Evolutionary conservation across 345 rosid species (phyloP).

Genomic region (Orychophragmus violaceus): DNA sequence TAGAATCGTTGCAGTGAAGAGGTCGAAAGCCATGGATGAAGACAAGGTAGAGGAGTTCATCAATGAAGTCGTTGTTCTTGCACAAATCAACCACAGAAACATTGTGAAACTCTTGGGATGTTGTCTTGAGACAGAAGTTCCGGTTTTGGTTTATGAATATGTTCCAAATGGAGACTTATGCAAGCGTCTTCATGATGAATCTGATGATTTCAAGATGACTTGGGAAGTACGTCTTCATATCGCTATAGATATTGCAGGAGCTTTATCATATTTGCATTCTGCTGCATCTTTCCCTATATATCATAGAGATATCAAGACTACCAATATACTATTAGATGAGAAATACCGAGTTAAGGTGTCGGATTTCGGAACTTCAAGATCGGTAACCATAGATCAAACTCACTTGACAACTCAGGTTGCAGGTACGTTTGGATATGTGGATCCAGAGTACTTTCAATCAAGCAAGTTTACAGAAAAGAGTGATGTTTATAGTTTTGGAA

Average conservation of each 20-base stretch:
- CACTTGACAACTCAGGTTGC: constrained; percentile 32
- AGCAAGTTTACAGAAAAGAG: constrained; percentile 29
- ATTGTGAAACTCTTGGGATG: constrained; percentile 31
- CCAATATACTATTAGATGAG: constrained; percentile 25
- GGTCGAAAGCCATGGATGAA: constrained; percentile 15
- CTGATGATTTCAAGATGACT: constrained; percentile 14
- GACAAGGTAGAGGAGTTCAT: constrained; percentile 30
- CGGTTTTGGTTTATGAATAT: constrained; percentile 25
- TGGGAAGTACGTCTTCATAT: constrained; percentile 21
- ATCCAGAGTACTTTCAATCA: constrained; percentile 42
- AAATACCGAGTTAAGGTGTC: constrained; percentile 24
- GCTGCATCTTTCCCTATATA: constrained; percentile 27
- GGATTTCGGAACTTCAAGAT: constrained; percentile 33
- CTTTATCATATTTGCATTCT: constrained; percentile 14
- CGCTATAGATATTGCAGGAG: constrained; percentile 13
- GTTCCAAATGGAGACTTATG: constrained; percentile 20
- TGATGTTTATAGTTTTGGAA: constrained; percentile 89
- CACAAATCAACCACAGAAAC: constrained; percentile 28
- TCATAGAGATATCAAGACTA: constrained; percentile 31
- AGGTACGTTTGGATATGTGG: constrained; percentile 42
- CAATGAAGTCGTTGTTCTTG: constrained; percentile 29
- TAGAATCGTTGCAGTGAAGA: constrained; percentile 21
- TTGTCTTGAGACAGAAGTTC: constrained; percentile 27
- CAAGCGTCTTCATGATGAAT: constrained; percentile 21
- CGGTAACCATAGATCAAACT: constrained; percentile 20